Percentiles rank a stretch among this genome's conserved stretches.
Evolutionary conservation across 176 grass and related monocot genomes (phyloP).

Genomic region (Metroxylon sagu): DNA sequence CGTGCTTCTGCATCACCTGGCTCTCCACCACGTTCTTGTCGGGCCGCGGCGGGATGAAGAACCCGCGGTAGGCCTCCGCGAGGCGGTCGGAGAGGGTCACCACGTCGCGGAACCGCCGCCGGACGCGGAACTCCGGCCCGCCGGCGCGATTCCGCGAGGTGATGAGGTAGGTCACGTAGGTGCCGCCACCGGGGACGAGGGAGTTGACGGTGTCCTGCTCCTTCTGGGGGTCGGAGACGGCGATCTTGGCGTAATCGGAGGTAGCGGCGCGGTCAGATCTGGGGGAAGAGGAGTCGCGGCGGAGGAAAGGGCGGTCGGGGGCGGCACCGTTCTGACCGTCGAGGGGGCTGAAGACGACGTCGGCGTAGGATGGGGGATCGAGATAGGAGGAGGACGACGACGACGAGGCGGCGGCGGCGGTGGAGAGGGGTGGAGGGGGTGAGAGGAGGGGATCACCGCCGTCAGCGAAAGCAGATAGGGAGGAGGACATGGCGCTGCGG

Average conservation of each 20-base stretch:
- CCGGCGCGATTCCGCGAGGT: slow-evolving; percentile 33
- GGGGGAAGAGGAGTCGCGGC: slow-evolving; percentile 19
- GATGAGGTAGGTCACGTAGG: slow-evolving; percentile 83
- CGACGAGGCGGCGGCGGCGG: slow-evolving; percentile 28
- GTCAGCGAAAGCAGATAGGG: slow-evolving; percentile 24
- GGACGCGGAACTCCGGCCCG: slow-evolving; percentile 31
- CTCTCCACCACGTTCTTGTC: slow-evolving; percentile 94
- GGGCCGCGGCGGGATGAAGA: slow-evolving; percentile 76
- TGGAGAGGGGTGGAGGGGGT: slow-evolving; percentile 28
- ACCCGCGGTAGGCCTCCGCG: slow-evolving; percentile 68
- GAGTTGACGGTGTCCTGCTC: slow-evolving; percentile 59
- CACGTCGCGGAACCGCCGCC: slow-evolving; percentile 94
- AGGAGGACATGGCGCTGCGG: slow-evolving; percentile 33
- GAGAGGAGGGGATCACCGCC: slow-evolving; percentile 32
- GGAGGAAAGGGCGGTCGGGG: not conserved
- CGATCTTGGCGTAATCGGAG: slow-evolving; percentile 54
- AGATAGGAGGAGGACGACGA: slow-evolving; percentile 68
- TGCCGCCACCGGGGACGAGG: slow-evolving; percentile 38
- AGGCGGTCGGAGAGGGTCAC: slow-evolving; percentile 88
- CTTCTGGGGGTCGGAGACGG: slow-evolving; percentile 67
- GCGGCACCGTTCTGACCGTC: slow-evolving; percentile 31
- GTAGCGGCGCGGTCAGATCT: slow-evolving; percentile 42
- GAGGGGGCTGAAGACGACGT: slow-evolving; percentile 56
- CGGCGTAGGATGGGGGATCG: slow-evolving; percentile 88
- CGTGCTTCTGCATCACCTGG: slow-evolving; percentile 92